Percentiles rank a stretch among this genome's conserved stretches.
phyloP scores from a whole-genome alignment of 257 asterid species.

The Lycium ferocissimum region DNA sequence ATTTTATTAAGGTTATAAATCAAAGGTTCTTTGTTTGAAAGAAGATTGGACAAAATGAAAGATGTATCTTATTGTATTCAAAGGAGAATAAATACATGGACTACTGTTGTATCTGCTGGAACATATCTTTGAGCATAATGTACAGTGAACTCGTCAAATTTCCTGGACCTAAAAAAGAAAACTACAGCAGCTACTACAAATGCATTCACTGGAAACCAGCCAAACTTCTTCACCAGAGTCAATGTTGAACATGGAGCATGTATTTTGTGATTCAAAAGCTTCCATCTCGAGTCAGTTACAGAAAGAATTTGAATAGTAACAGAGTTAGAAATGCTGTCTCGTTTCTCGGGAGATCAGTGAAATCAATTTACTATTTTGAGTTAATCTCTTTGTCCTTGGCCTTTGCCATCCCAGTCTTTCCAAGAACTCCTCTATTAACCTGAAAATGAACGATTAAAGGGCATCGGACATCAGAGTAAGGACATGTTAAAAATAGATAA shows the following conservation, averaged over 20 bases:
- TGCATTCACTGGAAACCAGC: constrained; percentile 13
- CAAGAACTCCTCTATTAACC: constrained; percentile 90
- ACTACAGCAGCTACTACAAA: background rate
- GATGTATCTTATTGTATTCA: background rate
- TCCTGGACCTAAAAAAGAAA: background rate
- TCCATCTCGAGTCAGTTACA: background rate
- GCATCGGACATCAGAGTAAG: background rate
- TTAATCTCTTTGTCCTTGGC: constrained; percentile 47
- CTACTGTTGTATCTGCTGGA: background rate
- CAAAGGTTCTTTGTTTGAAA: background rate
- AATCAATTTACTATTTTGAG: constrained; percentile 31
- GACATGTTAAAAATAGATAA: background rate
- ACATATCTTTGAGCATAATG: background rate
- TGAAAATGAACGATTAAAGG: constrained; percentile 33
- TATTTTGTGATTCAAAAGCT: background rate
- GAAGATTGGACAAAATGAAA: constrained; percentile 23
- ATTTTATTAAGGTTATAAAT: background rate
- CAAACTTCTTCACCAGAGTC: constrained; percentile 24
- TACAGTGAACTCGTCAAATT: constrained; percentile 5
- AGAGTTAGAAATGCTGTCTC: background rate
- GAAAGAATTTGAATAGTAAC: background rate
- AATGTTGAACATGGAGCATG: background rate
- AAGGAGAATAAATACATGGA: background rate
- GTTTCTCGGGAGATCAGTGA: constrained; percentile 32
- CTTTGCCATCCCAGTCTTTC: constrained; percentile 58